Evolutionary conservation across 2,329 filamentous ascomycete species (phyloP).

Genomic region (Emmonsiellopsis sp.): DNA sequence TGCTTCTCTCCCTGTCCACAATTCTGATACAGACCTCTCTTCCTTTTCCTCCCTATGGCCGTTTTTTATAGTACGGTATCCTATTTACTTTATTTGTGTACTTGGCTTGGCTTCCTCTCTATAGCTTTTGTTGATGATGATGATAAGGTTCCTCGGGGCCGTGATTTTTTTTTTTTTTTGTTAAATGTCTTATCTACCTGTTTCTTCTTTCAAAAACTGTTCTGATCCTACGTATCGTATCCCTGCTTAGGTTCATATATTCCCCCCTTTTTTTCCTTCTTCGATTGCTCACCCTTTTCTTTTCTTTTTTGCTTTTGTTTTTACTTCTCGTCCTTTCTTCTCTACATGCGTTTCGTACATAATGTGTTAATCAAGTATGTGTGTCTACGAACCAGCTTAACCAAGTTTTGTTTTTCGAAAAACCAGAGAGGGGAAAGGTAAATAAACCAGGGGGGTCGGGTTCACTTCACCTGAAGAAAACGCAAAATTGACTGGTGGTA

Average conservation of each 20-base stretch:
- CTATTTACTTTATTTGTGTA: too few relatives aligned
- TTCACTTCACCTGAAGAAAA: too few relatives aligned
- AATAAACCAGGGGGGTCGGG: background rate
- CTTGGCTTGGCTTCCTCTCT: too few relatives aligned
- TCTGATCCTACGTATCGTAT: background rate
- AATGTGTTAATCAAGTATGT: background rate
- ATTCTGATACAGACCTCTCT: too few relatives aligned
- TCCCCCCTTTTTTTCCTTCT: background rate
- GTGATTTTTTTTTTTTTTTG: too few relatives aligned
- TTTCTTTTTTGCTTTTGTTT: background rate
- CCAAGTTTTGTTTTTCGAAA: background rate
- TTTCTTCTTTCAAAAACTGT: background rate
- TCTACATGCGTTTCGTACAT: background rate
- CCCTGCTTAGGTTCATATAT: background rate
- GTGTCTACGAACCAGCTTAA: background rate
- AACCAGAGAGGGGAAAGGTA: background rate
- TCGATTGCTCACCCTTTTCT: background rate
- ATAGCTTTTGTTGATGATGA: too few relatives aligned
- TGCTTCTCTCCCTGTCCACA: too few relatives aligned
- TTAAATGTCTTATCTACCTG: too few relatives aligned
- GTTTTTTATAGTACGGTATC: too few relatives aligned
- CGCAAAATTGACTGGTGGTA: too few relatives aligned
- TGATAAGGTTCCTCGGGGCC: too few relatives aligned
- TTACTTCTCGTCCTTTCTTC: background rate
- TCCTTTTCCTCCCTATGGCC: too few relatives aligned